Base-by-base conservation (phyloP, 1,284 basidiomycete genomes). In the Rhodotorula sp. region DNA sequence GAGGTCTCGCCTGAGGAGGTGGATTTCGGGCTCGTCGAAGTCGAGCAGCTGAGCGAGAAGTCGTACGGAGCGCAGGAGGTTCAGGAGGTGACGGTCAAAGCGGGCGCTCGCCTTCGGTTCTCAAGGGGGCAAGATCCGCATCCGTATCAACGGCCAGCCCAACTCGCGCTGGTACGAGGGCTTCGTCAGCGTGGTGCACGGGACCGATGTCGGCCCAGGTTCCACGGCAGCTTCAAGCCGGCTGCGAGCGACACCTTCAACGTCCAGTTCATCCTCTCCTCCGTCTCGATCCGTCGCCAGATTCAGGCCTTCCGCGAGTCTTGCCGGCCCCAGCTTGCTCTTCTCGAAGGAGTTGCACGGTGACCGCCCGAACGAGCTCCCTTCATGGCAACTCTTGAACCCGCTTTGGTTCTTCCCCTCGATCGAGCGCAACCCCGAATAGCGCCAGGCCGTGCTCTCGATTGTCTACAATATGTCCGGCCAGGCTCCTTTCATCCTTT, bases 371-470 rank as follows among this genome's bases (percentile, higher is more conserved):
- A 37, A n/a, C 31, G n/a, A 51, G 4, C 64, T 66, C 52, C 9
- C 40, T 44, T 44, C 40, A 13, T 44, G 40, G 40, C 40, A 44
- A 44, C 40, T 44, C 40, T 44, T 44, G 40, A 44, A 18, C 40
- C 40, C 40, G 40, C 13, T 15, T 13, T 44, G 40, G 40, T 20
- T 61, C 58, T 52, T n/a, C 26, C 4, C 31, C 2, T 24, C 22
- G 40, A 51, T 70, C 40, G 47, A 22, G 24, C 55, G 77, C 37
- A 81, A 81, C 62, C 55, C 59, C 1, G 74, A 78, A 30, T 79
- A 80, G 51, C 34, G 53, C 37, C 40, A 60, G 15, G 77, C 77
- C 10, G 73, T 78, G 9, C 40, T 15, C 2, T 58, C 56, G 4
- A 76, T 78, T 51, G 59, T 72, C 16, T 59, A 58, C 52, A 40